Base-by-base conservation (phyloP, 2,329 filamentous ascomycete species). In the Cladosporium sp. region DNA sequence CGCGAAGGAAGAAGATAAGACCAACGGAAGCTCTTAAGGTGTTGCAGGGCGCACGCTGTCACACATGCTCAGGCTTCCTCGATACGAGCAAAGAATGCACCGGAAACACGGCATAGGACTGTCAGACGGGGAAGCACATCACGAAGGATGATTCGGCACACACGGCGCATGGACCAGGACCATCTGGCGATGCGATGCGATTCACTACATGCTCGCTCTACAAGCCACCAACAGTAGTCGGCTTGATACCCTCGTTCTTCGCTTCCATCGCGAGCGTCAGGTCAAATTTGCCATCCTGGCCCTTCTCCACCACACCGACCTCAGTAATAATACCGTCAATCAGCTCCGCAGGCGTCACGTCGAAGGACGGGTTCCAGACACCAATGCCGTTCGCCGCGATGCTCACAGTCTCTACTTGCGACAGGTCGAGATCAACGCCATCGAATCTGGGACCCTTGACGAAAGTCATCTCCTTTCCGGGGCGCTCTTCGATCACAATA, bases 361-460 rank as follows among this genome's bases (percentile, higher is more conserved):
- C 94, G 70, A 99, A 99, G 0, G 91, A 89, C 32, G 94, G 94
- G 71, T 99, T 99, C 92, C 94, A 99, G 8, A 97, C 91, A 39
- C 83, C 79, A 61, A 97, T 91, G 1, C 85, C 84, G 68, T 82
- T 78, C 4, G 85, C 83, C 32, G 93, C 93, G 52, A 90, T 93
- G 40, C 89, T 90, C 32, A 97, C 84, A 12, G 87, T 84, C 57
- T 87, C 87, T 17, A 85, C 85, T 51, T 78, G 78, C 48, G 74
- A 79, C 20, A 84, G 74, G 64, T 91, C 83, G 0, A 91, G 77
- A 4, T 75, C 81, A 0, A 86, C 86, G 17, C 69, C 71, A 1
- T 82, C 73, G 37, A 80, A 83, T 13, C 88, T 79, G 1, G 90
- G 90, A 1, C 93, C 93, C 58, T 84, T 90, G 63, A 96, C 83